Base-by-base conservation (phyloP, 768 basidiomycete species). In the Atractiella rhizophila region DNA sequence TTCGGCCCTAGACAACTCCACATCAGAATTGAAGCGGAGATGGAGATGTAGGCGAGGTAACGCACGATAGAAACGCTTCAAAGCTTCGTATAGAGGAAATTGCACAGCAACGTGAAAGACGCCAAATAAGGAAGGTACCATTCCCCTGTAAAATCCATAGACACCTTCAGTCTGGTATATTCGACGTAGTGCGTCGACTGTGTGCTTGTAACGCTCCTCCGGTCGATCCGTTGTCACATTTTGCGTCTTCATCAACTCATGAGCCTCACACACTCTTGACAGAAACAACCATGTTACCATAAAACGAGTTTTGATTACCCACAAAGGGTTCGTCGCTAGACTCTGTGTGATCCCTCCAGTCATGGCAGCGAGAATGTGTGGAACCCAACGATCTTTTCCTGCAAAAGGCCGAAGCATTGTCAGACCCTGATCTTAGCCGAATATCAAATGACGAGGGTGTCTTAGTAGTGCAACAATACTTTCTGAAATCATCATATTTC, bases 251-350 rank as follows among this genome's bases (percentile, higher is more conserved):
- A 13, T 40, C 15, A 13, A 24, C n/a, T 11, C 7, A 40, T 23
- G 10, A 35, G 18, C 18, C 10, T 35, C 35, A 35, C 9, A 18
- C 24, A 35, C 18, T n/a, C 12, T 39, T 37, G 12, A 11, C 15
- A 7, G n/a, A 32, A 28, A 4, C 15, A 27, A 16, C 15, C 23
- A 16, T 52, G 64, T 48, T 48, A 88, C 88, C 91, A 96, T 96
- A 63, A 96, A 94, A 23, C 91, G 73, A 19, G 88, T 96, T 64
- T 94, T 96, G 59, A 98, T 85, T 30, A 98, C 83, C 91, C 91
- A 98, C 6, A 98, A 59, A 0, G 91, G 91, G 60, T 82, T 94
- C 20, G 91, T 96, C 53, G 75, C 75, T 39, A 82, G 70, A 5
- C 91, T 91, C 54, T 88, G 86, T 16, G 76, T 65, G 5, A 81